A percentile compares a stretch with the other conserved stretches of the same genome.
phyloP scores from a whole-genome alignment of 2,329 filamentous ascomycete genomes.

The Sporothrix protearum region DNA sequence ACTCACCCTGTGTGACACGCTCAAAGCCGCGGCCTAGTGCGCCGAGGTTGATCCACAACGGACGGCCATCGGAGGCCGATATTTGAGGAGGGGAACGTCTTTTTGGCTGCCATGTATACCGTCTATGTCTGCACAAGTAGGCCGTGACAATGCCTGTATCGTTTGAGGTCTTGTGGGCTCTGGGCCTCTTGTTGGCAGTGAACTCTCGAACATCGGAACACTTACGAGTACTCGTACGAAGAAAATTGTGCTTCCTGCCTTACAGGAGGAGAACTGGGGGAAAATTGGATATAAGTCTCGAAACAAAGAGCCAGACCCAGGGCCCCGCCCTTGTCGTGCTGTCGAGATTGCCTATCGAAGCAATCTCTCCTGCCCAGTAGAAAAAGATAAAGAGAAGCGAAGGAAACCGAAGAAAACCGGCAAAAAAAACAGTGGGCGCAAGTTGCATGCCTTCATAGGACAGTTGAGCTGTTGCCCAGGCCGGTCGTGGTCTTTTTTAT shows the following conservation, averaged over 20 bases:
- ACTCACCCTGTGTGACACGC: neutral
- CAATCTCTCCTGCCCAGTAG: too few relatives aligned
- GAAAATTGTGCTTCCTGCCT: neutral
- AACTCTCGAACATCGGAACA: neutral
- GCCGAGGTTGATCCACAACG: slow-evolving; percentile 4
- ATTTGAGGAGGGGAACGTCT: neutral
- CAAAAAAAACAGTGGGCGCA: neutral
- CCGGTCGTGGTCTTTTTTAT: neutral
- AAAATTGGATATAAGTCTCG: neutral
- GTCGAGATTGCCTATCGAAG: neutral
- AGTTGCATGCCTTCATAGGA: neutral
- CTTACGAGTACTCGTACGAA: neutral
- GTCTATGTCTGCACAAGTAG: neutral
- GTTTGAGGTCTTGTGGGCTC: neutral
- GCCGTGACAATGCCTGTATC: neutral
- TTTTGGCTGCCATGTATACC: neutral
- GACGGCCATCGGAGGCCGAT: slow-evolving; percentile 5
- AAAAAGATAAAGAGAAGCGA: too few relatives aligned
- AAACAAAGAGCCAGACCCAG: neutral
- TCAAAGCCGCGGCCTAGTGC: neutral
- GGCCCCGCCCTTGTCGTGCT: slow-evolving; percentile 8
- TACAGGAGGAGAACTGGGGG: neutral
- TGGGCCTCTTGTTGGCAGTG: neutral
- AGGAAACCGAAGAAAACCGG: too few relatives aligned
- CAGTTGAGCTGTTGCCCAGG: neutral